Base-by-base conservation (phyloP, 129 eudicot species). In the Cynara cardunculus region DNA sequence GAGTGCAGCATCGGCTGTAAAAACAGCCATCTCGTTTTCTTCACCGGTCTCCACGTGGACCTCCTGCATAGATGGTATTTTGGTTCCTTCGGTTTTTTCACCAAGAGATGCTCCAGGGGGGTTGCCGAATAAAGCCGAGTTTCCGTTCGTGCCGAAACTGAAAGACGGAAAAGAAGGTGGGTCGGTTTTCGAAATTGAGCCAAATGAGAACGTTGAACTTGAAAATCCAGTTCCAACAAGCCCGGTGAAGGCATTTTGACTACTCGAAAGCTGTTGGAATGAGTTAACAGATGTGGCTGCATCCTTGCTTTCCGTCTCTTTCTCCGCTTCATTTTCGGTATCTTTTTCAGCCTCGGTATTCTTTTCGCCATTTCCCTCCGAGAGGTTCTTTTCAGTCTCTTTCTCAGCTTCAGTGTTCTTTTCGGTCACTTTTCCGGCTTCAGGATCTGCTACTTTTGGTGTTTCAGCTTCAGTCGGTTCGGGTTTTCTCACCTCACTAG, bases 211-310 rank as follows among this genome's bases (percentile, higher is more conserved):
- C 8, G 91, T 64, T 11, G 97, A 86, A 74, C 87, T 86, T 1
- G 97, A 90, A 77, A 92, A 92, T 1, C 99, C 99, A 18, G 94
- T 87, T 78, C 99, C 99, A 19, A 85, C 78, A 41, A 95, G 74
- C 30, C 99, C 97, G 0, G 99, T 90, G 79, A 95, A 95, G 11
- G 99, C 99, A 65, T 92, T 95, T 85, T 89, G 94, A 83, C 89
- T 84, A 76, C 93, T 95, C 2, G 99, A 95, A 70, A 92, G 97
- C 83, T 92, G 99, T 46, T 81, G 91, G 75, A 95, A 95, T 0
- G 99, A 92, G 85, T 87, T 89, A 7, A 92, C 86, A 1, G 97
- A 59, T 53, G 88, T 80, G 26, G 88, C 67, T 41, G 78, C 91
- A 26, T 78, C 83, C 10, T 39, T 73, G 12, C 74, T 31, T 21